Base-by-base conservation (phyloP, 352 stramenopile species). In the Pilasporangium apinafurcum region DNA sequence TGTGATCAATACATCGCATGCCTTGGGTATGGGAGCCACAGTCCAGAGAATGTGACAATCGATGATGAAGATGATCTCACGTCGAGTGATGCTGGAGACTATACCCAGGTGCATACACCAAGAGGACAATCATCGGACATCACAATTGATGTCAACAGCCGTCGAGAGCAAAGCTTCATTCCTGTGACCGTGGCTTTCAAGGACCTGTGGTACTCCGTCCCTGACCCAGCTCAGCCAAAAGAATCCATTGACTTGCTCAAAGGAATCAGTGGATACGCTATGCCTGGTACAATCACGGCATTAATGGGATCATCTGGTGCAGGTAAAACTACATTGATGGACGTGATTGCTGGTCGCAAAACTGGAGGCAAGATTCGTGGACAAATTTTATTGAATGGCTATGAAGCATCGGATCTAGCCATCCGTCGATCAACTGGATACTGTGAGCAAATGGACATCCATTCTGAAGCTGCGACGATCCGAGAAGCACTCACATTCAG, bases 321-420 rank as follows among this genome's bases (percentile, higher is more conserved):
- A 12, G 82, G 85, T 2, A 95, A 96, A 52, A 95, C 86, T 7
- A 97, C 86, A 4, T 57, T 97, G 8, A 78, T 95, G 47, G 85
- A 97, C 32, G 7, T 10, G 5, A n/a, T 12, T 53, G 17, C 30
- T 47, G 24, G 30, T 20, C 64, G 88, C 37, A 97, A 97, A 55
- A 85, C 62, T 17, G 68, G 66, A 9, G 88, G 87, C 16, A 61
- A 26, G 12, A 68, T 95, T 33, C 56, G 47, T 22, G 86, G 85
- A 17, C 44, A 89, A 9, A 71, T 96, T 46, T 50, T 62, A 8
- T 33, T 96, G 12, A 96, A 96, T 58, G 86, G 88, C 35, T 72
- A 80, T 46, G 29, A 47, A 3, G 56, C 36, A 9, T 52, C 27
- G 3, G 37, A 61, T n/a, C 27, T 61, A 18, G 28, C 48, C 8